Conservation (phyloP, 148 eudicot genomes). For the Silene uniflora region DNA sequence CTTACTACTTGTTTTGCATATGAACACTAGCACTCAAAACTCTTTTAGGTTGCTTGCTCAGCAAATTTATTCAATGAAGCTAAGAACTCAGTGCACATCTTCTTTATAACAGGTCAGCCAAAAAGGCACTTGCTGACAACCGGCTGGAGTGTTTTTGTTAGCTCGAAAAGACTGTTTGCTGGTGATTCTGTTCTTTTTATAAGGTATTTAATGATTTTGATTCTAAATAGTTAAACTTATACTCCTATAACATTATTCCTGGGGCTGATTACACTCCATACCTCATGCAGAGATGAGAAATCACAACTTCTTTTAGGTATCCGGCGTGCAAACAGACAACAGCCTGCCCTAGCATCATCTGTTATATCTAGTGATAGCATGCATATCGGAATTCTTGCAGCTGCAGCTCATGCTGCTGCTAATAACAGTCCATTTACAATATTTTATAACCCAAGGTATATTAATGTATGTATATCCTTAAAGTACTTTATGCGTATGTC, state of each 20-base stretch:
- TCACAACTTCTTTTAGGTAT: conserved; percentile 91
- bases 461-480: background rate
- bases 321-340: conserved; percentile 83
- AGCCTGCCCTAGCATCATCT: conserved; percentile 90
- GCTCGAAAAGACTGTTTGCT: conserved; percentile 84
- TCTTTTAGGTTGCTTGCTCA: background rate
- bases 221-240: background rate
- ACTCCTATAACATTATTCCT: conserved; percentile 12
- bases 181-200: conserved; percentile 96
- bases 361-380: conserved; percentile 99
- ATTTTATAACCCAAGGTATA: conserved; percentile 92
- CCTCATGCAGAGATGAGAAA: conserved; percentile 76
- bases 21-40: background rate
- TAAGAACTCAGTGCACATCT: conserved; percentile 3
- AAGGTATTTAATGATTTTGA: conserved; percentile 44
- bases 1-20: background rate
- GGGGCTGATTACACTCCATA: conserved; percentile 6
- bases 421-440: conserved; percentile 92
- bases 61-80: background rate
- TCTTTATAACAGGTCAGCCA: conserved; percentile 72
- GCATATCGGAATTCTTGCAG: conserved; percentile 98
- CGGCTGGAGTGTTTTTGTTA: conserved; percentile 96
- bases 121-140: conserved; percentile 95
- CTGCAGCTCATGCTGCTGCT: conserved; percentile 98
- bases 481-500: background rate